Base-by-base conservation (phyloP, 306 rosid species). In the Cucumis sativus region DNA sequence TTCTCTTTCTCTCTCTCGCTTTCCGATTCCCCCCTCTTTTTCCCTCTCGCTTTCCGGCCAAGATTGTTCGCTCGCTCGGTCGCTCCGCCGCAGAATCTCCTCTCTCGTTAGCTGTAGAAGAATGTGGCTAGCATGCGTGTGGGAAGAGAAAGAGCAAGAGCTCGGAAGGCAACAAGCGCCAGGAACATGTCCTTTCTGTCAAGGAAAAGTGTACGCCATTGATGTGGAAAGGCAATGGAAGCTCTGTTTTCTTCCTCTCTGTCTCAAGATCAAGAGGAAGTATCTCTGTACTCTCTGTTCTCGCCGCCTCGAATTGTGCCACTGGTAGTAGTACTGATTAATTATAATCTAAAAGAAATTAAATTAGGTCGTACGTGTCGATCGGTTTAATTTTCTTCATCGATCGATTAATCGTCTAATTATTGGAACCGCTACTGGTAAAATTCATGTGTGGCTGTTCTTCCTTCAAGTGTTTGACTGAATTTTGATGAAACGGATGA, bases 171-270 rank as follows among this genome's bases (percentile, higher is more conserved):
- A 92, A 73, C 80, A 87, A 82, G 99, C 97, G 0, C 92, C 97
- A 0, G 99, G 99, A 17, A 84, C 89, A 0, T 95, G 99, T 51
- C 99, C 99, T 75, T 61, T 81, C 84, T 95, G 99, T 67, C 85
- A 86, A 12, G 99, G 96, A 23, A 95, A 95, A 73, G 99, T 95
- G 49, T 84, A 87, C 77, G 96, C 89, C 75, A 76, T 81, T 79
- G 97, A 92, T 52, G 93, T 92, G 3, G 97, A 95, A 80, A 82
- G 83, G 20, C 83, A 83, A 71, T 83, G 93, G 82, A 88, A 39
- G 76, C 84, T 90, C 66, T 92, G 96, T 47, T 88, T 88, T 55
- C 84, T 92, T 21, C 96, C 97, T 21, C 73, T 95, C 79, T 95
- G 97, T 51, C 88, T 88, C 87, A 87, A 84, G 83, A 80, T 91